Percentiles rank a stretch among this genome's conserved stretches.
phyloP scores from a whole-genome alignment of 352 stramenopile species.

The Globisporangium echinulatum region DNA sequence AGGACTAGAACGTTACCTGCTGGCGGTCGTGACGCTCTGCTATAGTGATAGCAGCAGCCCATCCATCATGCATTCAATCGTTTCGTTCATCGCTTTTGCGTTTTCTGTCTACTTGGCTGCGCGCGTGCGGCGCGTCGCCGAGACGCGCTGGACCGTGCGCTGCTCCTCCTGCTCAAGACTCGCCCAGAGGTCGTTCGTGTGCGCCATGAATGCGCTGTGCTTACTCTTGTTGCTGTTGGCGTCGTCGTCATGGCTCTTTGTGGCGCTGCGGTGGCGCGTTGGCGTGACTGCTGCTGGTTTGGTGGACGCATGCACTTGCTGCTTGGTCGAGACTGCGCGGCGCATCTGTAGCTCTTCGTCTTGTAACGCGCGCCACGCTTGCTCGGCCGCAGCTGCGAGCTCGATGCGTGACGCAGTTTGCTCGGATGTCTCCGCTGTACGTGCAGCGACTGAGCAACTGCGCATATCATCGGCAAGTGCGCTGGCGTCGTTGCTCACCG shows the following conservation, averaged over 20 bases:
- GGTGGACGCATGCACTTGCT: background rate
- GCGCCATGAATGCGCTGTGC: slow-evolving; percentile 2
- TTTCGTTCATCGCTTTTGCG: too few relatives aligned
- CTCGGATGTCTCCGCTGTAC: background rate
- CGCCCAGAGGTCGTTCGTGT: slow-evolving; percentile 16
- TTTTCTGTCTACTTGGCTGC: background rate
- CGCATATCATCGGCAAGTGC: background rate
- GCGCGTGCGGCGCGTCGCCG: slow-evolving; percentile 4
- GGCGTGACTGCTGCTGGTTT: slow-evolving; percentile 3
- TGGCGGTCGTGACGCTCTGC: background rate
- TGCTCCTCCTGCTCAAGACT: slow-evolving; percentile 17
- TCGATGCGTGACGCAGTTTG: background rate
- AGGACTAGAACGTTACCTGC: slow-evolving; percentile 5
- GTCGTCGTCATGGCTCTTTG: background rate
- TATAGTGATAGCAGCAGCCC: background rate
- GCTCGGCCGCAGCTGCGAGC: slow-evolving; percentile 17
- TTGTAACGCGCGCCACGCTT: slow-evolving; percentile 46
- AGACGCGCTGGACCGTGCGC: slow-evolving; percentile 11
- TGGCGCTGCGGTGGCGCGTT: background rate
- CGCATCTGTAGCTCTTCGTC: slow-evolving; percentile 40
- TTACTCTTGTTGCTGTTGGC: background rate
- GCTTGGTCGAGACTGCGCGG: slow-evolving; percentile 10
- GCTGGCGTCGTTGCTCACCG: background rate
- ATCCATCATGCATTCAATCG: background rate
- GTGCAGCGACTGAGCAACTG: slow-evolving; percentile 2